phyloP scores from a whole-genome alignment of 1,284 basidiomycete genomes.

The Melampsora americana region DNA sequence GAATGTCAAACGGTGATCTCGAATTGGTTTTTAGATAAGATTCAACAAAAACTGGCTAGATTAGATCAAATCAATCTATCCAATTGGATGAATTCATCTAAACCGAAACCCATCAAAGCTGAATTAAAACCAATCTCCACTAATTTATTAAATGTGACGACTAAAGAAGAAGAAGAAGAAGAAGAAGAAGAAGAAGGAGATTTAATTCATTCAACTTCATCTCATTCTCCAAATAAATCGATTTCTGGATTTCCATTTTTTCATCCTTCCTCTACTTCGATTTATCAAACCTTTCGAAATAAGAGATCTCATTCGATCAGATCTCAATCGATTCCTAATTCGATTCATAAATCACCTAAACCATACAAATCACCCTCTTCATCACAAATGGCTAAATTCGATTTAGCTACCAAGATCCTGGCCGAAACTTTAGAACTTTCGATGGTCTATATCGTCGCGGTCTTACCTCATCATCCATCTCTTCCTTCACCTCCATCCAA shows the following conservation, averaged over 20 bases:
- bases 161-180: too few relatives aligned
- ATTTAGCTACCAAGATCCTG: slow-evolving; percentile 47
- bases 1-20: slow-evolving; percentile 46
- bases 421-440: slow-evolving; percentile 48
- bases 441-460: slow-evolving; percentile 47
- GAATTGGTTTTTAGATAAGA: slow-evolving; percentile 46
- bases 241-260: too few relatives aligned
- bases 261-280: too few relatives aligned
- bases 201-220: too few relatives aligned
- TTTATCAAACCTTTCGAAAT: too few relatives aligned
- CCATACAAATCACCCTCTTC: not conserved
- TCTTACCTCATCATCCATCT: not conserved
- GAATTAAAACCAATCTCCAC: too few relatives aligned
- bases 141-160: too few relatives aligned
- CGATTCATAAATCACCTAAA: not conserved
- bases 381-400: slow-evolving; percentile 43
- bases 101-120: too few relatives aligned
- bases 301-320: too few relatives aligned
- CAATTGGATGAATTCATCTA: not conserved
- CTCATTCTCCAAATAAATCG: too few relatives aligned
- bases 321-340: too few relatives aligned
- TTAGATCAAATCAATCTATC: slow-evolving; percentile 5
- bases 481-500: not conserved
- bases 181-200: too few relatives aligned
- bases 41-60: slow-evolving; percentile 10